These are phyloP conservation scores for Leccinum subfulvum DNA, from an alignment of 1,284 basidiomycete genomes.

Conservation along the genomic window DNA sequence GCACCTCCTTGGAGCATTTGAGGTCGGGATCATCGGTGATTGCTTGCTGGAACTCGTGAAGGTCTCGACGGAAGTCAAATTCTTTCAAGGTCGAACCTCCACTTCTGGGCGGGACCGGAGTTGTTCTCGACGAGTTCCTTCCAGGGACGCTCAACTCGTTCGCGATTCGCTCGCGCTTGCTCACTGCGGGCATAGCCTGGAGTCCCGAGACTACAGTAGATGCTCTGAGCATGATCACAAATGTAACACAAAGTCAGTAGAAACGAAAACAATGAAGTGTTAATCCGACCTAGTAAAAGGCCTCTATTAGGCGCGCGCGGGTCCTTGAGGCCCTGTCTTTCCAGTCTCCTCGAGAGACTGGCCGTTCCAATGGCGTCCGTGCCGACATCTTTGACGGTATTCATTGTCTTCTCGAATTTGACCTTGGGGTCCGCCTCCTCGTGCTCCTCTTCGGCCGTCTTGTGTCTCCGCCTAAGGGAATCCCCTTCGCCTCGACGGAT, in stretches of 20 bases:
- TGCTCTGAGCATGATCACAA: constrained; percentile 57
- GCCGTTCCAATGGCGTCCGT: constrained; percentile 52
- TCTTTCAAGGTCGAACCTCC: constrained; percentile 47
- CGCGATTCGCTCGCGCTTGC: constrained; percentile 40
- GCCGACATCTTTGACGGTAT: constrained; percentile 55
- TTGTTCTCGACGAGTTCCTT: constrained; percentile 44
- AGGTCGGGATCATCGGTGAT: constrained; percentile 50
- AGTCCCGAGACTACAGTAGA: constrained; percentile 46
- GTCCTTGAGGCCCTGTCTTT: constrained; percentile 46
- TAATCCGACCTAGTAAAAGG: constrained; percentile 48
- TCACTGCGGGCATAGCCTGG: constrained; percentile 52
- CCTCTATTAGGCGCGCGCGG: constrained; percentile 42
- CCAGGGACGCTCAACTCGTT: constrained; percentile 52
- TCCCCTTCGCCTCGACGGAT: constrained; percentile 60
- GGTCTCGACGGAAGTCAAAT: constrained; percentile 40
- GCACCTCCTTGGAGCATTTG: constrained; percentile 43
- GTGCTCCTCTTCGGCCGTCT: constrained; percentile 41
- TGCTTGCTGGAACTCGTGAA: constrained; percentile 42
- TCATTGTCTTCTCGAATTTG: constrained; percentile 64
- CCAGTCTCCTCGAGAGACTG: constrained; percentile 41
- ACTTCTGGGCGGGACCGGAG: constrained; percentile 43
- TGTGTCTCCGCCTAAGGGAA: constrained; percentile 50
- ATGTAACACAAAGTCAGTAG: constrained; percentile 39
- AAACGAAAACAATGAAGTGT: too few relatives aligned
- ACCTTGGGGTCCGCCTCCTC: constrained; percentile 41